These are phyloP conservation scores for Rhytidhysteron rufulum DNA, from an alignment of 2,329 filamentous ascomycete species.

Conservation along the genomic window DNA sequence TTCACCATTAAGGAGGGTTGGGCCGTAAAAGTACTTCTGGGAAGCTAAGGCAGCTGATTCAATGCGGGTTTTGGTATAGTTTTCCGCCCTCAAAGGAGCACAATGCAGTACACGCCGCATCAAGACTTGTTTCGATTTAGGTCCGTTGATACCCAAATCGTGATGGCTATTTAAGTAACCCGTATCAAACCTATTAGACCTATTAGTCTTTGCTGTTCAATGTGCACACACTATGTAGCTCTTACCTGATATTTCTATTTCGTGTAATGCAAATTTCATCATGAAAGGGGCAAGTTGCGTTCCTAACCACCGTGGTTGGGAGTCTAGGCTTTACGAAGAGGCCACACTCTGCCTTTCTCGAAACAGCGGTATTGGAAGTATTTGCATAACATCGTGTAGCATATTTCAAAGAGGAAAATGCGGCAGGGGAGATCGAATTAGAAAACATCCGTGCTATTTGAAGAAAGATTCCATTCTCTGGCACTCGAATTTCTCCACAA, in stretches of 20 bases:
- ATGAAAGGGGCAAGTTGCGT: not conserved
- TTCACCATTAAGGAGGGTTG: not conserved
- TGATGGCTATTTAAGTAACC: conserved; percentile 17
- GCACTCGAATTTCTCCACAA: not conserved
- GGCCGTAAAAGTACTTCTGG: not conserved
- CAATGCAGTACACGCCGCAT: conserved; percentile 18
- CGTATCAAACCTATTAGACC: conserved; percentile 19
- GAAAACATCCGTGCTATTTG: not conserved
- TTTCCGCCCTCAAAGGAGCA: conserved; percentile 16
- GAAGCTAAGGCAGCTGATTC: not conserved
- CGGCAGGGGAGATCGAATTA: not conserved
- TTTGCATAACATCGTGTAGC: not conserved
- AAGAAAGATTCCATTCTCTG: not conserved
- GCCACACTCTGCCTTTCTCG: too few relatives aligned
- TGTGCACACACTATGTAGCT: too few relatives aligned
- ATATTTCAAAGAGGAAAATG: not conserved
- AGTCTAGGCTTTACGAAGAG: not conserved
- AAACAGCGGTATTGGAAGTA: not conserved
- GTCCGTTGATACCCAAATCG: conserved; percentile 21
- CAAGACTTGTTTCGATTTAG: conserved; percentile 15
- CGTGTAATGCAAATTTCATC: not conserved
- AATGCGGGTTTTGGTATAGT: conserved; percentile 5
- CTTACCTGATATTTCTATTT: not conserved
- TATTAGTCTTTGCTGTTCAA: too few relatives aligned
- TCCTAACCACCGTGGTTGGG: not conserved